Evolutionary conservation across 2,329 filamentous ascomycete species (phyloP).

Genomic region (Salinomyces thailandicus): DNA sequence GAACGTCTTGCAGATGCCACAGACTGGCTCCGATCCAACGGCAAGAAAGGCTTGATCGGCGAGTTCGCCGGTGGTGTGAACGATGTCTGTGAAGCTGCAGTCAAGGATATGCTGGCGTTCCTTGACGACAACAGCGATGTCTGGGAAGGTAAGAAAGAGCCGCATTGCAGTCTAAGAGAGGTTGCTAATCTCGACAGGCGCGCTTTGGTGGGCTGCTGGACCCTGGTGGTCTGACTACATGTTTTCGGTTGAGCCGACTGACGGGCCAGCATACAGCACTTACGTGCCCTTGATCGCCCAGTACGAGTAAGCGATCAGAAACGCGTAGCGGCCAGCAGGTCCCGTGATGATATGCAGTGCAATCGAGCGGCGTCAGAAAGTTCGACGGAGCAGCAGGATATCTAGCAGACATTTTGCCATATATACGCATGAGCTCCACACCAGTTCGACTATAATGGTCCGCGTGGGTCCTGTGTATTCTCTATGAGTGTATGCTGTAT

Average conservation of each 20-base stretch:
- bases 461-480: no score
- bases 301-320: constrained; percentile 1
- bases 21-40: constrained; percentile 43
- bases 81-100: constrained; percentile 37
- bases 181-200: no score
- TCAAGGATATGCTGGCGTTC: constrained; percentile 41
- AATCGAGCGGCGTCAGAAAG: no score
- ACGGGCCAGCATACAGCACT: constrained; percentile 32
- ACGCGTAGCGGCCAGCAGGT: no score
- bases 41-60: constrained; percentile 43
- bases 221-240: constrained; percentile 35
- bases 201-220: constrained; percentile 46
- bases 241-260: constrained; percentile 38
- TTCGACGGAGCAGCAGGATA: no score
- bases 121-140: constrained; percentile 41
- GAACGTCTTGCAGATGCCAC: constrained; percentile 44
- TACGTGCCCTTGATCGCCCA: constrained; percentile 11
- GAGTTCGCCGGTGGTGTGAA: constrained; percentile 47
- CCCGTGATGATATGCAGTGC: no score
- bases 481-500: no score
- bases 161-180: no score
- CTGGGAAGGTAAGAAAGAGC: no score
- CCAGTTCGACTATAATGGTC: no score
- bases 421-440: no score
- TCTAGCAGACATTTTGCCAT: no score